A percentile compares a stretch with the other conserved stretches of the same genome.
Evolutionary conservation across 177 flowering plant genomes (phyloP).

Genomic region (Tripterygium wilfordii): DNA sequence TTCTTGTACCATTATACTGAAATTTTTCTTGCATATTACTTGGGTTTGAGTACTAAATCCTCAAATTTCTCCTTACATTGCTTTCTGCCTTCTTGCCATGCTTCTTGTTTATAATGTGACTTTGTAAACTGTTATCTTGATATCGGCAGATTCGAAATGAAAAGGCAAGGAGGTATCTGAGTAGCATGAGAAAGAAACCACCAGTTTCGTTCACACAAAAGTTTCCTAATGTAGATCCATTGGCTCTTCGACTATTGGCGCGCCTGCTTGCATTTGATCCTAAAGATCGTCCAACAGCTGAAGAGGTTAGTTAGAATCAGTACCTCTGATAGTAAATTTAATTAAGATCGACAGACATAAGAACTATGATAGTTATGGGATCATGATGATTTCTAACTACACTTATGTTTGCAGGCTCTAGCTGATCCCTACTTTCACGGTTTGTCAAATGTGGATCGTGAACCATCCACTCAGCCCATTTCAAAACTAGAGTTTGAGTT

Average conservation of each 20-base stretch:
- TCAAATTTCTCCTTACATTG: background rate
- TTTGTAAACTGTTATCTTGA: too few species aligned
- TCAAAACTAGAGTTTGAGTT: slow-evolving; percentile 97
- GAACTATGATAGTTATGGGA: too few species aligned
- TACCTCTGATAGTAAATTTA: too few species aligned
- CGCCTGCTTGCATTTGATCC: slow-evolving; percentile 91
- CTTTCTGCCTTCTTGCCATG: background rate
- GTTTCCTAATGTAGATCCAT: slow-evolving; percentile 75
- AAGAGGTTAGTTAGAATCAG: slow-evolving; percentile 88
- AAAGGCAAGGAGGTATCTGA: slow-evolving; percentile 84
- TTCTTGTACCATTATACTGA: too few species aligned
- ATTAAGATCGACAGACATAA: too few species aligned
- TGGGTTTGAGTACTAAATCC: background rate
- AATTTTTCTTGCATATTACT: background rate
- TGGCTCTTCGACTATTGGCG: slow-evolving; percentile 81
- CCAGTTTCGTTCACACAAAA: slow-evolving; percentile 73
- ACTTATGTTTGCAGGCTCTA: slow-evolving; percentile 58
- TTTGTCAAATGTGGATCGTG: slow-evolving; percentile 79
- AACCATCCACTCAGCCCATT: slow-evolving; percentile 86
- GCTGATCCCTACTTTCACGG: slow-evolving; percentile 89
- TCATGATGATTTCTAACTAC: slow-evolving; percentile 6
- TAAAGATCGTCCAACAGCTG: slow-evolving; percentile 85
- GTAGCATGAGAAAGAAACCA: slow-evolving; percentile 71
- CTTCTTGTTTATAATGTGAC: background rate
- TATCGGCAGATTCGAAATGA: slow-evolving; percentile 85